Conservation (phyloP, 1,284 basidiomycete genomes). For the Takashimella koratensis region DNA sequence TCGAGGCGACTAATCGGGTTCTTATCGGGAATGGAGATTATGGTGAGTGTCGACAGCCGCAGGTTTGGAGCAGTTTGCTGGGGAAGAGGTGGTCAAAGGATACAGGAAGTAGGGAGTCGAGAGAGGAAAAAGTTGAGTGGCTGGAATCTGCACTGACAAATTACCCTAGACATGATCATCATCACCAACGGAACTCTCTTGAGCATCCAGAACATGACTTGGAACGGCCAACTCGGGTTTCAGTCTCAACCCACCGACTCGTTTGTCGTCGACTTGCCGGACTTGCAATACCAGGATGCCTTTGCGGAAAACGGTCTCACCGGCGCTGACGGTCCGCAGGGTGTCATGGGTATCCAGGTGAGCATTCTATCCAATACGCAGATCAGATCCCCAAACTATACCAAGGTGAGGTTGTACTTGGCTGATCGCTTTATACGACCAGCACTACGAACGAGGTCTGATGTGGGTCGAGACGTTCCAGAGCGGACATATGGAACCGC, state of each 20-base stretch:
- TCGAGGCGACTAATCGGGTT: constrained; percentile 63
- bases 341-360: constrained; percentile 17
- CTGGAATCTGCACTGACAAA: not conserved
- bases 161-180: constrained; percentile 22
- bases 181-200: constrained; percentile 31
- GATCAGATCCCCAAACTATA: too few relatives aligned
- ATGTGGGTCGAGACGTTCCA: constrained; percentile 21
- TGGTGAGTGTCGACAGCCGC: constrained; percentile 10
- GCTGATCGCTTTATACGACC: not conserved
- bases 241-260: constrained; percentile 13
- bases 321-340: constrained; percentile 10
- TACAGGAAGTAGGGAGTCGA: too few relatives aligned
- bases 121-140: not conserved
- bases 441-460: constrained; percentile 24
- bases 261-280: constrained; percentile 6
- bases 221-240: constrained; percentile 29
- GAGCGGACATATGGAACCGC: constrained; percentile 22
- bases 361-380: not conserved
- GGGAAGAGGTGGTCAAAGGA: too few relatives aligned
- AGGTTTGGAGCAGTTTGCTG: too few relatives aligned
- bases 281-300: constrained; percentile 5
- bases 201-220: constrained; percentile 40
- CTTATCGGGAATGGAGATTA: constrained; percentile 63
- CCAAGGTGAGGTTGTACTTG: not conserved
- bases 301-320: constrained; percentile 5